These are phyloP conservation scores for Thermomyces lanuginosus DNA, from an alignment of 2,329 filamentous ascomycete species.

Conservation along the genomic window DNA sequence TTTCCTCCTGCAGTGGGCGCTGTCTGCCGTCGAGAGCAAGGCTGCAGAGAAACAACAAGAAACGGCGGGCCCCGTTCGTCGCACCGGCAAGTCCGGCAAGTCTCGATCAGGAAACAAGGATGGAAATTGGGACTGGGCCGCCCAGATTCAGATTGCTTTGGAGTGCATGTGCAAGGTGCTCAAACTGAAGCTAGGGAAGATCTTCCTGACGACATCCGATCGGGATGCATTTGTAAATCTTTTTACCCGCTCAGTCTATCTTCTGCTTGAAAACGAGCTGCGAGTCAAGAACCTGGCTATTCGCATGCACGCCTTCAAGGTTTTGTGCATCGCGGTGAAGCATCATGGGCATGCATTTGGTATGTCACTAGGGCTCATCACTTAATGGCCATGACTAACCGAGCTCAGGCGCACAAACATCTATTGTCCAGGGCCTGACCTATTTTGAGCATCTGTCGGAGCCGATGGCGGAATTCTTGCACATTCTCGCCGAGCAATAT, in stretches of 20 bases:
- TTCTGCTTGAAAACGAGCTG: constrained; percentile 86
- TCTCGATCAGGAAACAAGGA: constrained; percentile 52
- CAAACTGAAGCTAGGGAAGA: constrained; percentile 76
- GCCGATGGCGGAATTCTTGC: constrained; percentile 94
- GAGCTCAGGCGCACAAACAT: constrained; percentile 70
- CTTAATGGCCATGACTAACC: constrained; percentile 9
- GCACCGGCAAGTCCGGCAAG: constrained; percentile 60
- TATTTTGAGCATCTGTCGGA: constrained; percentile 99
- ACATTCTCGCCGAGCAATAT: constrained; percentile 92
- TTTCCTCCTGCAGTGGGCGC: constrained; percentile 87
- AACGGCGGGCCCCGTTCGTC: constrained; percentile 49
- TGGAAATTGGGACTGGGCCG: constrained; percentile 70
- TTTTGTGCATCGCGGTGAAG: constrained; percentile 89
- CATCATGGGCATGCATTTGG: constrained; percentile 86
- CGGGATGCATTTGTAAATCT: constrained; percentile 86
- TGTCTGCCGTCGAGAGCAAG: constrained; percentile 86
- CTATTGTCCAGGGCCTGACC: constrained; percentile 90
- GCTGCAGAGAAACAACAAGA: constrained; percentile 77
- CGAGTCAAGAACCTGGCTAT: constrained; percentile 77
- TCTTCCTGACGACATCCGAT: constrained; percentile 92
- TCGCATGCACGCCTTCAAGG: constrained; percentile 93
- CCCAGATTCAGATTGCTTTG: constrained; percentile 72
- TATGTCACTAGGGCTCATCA: constrained; percentile 1
- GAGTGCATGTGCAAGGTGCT: constrained; percentile 94
- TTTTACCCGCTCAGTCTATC: constrained; percentile 82